Percentiles rank a stretch among this genome's conserved stretches.
Evolutionary conservation across 2,329 filamentous ascomycete species (phyloP).

Genomic region (Penicillium decumbens): DNA sequence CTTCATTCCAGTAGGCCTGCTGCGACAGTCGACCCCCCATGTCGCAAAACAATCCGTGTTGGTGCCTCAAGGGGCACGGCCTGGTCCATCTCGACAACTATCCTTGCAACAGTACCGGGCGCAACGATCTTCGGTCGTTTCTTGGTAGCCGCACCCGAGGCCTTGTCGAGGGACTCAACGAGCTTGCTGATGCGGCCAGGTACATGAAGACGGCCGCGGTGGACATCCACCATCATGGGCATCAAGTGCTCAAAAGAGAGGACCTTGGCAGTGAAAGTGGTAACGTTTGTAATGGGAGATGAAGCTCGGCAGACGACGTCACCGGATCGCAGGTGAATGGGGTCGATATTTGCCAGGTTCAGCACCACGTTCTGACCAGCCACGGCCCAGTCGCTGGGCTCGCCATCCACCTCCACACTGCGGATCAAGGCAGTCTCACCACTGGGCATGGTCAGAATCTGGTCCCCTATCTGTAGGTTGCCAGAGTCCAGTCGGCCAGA

Average conservation of each 20-base stretch:
- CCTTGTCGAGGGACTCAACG: slow-evolving; percentile 71
- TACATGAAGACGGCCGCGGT: slow-evolving; percentile 75
- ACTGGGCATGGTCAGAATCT: slow-evolving; percentile 72
- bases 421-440: slow-evolving; percentile 77
- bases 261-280: slow-evolving; percentile 74
- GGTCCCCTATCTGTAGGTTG: slow-evolving; percentile 77
- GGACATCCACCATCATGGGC: slow-evolving; percentile 84
- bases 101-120: slow-evolving; percentile 70
- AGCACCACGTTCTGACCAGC: slow-evolving; percentile 84
- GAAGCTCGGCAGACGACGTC: slow-evolving; percentile 76
- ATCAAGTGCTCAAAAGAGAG: slow-evolving; percentile 85
- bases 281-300: slow-evolving; percentile 64
- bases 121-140: slow-evolving; percentile 81
- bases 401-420: slow-evolving; percentile 69
- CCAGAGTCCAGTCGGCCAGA: slow-evolving; percentile 83
- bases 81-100: slow-evolving; percentile 67
- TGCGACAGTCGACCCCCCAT: slow-evolving; percentile 77
- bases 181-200: slow-evolving; percentile 70
- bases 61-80: slow-evolving; percentile 76
- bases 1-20: slow-evolving; percentile 70
- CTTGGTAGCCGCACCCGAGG: slow-evolving; percentile 67
- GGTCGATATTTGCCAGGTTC: slow-evolving; percentile 80
- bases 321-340: slow-evolving; percentile 73
- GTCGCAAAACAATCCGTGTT: slow-evolving; percentile 73
- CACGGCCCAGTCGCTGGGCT: slow-evolving; percentile 78